These are phyloP conservation scores for Borovskyia barvae DNA, from an alignment of 208 protist species.

Conservation along the genomic window DNA sequence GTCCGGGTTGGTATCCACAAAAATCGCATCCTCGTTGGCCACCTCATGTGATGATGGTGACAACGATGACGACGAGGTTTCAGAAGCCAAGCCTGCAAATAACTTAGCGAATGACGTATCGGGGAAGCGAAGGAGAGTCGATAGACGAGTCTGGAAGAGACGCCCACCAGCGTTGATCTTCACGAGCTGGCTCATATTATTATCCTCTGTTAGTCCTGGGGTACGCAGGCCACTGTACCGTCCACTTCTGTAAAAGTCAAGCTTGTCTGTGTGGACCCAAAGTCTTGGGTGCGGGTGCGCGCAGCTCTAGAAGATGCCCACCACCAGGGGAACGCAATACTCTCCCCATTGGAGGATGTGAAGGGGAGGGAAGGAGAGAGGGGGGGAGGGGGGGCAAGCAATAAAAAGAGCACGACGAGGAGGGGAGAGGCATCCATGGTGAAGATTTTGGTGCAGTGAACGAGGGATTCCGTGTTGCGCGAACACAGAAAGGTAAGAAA, in stretches of 20 bases:
- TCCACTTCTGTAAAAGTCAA: no score
- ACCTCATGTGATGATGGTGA: background rate
- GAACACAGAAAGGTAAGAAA: no score
- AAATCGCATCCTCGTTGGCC: conserved; percentile 28
- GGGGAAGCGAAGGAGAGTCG: conserved; percentile 67
- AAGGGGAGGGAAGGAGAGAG: background rate
- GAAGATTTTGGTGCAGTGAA: no score
- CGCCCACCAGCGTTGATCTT: conserved; percentile 71
- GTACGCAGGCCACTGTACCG: background rate
- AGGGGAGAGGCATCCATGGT: no score
- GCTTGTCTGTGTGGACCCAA: no score
- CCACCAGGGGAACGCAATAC: no score
- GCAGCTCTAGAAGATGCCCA: no score
- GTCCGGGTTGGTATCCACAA: conserved; percentile 75
- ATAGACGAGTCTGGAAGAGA: conserved; percentile 61
- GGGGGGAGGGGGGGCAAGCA: background rate
- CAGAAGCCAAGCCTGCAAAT: conserved; percentile 23
- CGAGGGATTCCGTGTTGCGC: no score
- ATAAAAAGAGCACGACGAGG: background rate
- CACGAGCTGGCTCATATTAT: conserved; percentile 37
- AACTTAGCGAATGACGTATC: conserved; percentile 63
- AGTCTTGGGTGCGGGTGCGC: no score
- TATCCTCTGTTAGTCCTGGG: background rate
- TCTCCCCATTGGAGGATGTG: background rate
- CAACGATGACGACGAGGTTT: background rate